These are phyloP conservation scores for Aspergillus costaricaensis DNA, from an alignment of 2,329 filamentous ascomycete genomes.

Conservation along the genomic window DNA sequence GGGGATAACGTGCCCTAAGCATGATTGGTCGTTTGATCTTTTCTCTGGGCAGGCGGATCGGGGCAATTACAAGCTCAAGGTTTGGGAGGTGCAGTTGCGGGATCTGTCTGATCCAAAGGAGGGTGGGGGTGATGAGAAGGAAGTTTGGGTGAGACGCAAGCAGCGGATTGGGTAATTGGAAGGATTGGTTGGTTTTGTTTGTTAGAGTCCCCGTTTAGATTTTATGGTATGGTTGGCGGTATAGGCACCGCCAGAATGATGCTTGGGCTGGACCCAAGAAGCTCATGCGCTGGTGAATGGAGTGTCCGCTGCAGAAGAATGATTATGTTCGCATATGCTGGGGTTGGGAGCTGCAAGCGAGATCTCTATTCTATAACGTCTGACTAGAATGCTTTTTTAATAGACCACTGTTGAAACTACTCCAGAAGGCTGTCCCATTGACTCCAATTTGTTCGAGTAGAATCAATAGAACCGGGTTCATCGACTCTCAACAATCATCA, in stretches of 20 bases:
- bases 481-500: no score
- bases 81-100: constrained; percentile 66
- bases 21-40: constrained; percentile 71
- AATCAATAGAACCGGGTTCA: constrained; percentile 5
- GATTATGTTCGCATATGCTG: no score
- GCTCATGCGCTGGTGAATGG: no score
- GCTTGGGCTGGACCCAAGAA: neutral
- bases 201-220: constrained; percentile 4
- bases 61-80: constrained; percentile 60
- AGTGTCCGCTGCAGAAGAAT: no score
- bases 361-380: neutral
- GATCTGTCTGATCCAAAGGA: constrained; percentile 13
- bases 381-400: neutral
- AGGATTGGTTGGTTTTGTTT: neutral
- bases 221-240: neutral
- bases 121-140: constrained; percentile 24
- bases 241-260: neutral
- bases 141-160: constrained; percentile 40
- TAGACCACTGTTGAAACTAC: constrained; percentile 25
- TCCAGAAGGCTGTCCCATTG: constrained; percentile 34
- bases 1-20: constrained; percentile 67
- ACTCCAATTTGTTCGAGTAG: constrained; percentile 30
- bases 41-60: constrained; percentile 64
- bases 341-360: neutral
- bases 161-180: constrained; percentile 33